Evolutionary conservation across 192 early-diverging fungal genomes (phyloP).

Genomic region (Jimgerdemannia flammicorona): DNA sequence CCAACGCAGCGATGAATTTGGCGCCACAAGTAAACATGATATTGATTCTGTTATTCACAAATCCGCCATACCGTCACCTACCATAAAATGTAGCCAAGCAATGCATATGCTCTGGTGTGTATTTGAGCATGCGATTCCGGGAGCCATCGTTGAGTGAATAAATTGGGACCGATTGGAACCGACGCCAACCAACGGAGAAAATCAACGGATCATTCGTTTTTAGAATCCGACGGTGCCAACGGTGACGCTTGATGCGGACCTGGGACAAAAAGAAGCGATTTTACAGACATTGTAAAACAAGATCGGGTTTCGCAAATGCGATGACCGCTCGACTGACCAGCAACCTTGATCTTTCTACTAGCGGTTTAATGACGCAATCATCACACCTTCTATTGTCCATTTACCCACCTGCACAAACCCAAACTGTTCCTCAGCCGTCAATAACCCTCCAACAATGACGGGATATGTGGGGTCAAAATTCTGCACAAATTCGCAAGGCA

Average conservation of each 20-base stretch:
- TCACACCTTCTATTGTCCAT: no score
- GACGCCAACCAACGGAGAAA: conserved; percentile 96
- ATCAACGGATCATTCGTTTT: conserved; percentile 98
- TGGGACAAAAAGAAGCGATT: conserved; percentile 6
- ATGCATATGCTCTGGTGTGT: conserved; percentile 99
- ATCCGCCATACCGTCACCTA: conserved; percentile 11
- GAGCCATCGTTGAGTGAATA: conserved; percentile 91
- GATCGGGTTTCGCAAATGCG: not conserved
- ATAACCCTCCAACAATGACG: conserved; percentile 88
- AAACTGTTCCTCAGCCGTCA: conserved; percentile 87
- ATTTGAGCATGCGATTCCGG: conserved; percentile 97
- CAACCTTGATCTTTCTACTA: no score
- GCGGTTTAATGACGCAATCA: no score
- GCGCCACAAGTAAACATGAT: no score
- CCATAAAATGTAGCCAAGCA: conserved; percentile 93
- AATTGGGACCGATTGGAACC: conserved; percentile 95
- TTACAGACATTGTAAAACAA: not conserved
- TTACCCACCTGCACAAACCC: conserved; percentile 78
- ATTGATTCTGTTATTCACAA: no score
- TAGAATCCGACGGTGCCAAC: conserved; percentile 93
- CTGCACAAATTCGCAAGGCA: conserved; percentile 94
- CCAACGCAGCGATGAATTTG: no score
- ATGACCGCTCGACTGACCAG: no score
- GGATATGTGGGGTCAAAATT: conserved; percentile 88
- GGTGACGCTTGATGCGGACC: conserved; percentile 95